These are phyloP conservation scores for Chiua virens DNA, from an alignment of 768 basidiomycete genomes.

Conservation along the genomic window DNA sequence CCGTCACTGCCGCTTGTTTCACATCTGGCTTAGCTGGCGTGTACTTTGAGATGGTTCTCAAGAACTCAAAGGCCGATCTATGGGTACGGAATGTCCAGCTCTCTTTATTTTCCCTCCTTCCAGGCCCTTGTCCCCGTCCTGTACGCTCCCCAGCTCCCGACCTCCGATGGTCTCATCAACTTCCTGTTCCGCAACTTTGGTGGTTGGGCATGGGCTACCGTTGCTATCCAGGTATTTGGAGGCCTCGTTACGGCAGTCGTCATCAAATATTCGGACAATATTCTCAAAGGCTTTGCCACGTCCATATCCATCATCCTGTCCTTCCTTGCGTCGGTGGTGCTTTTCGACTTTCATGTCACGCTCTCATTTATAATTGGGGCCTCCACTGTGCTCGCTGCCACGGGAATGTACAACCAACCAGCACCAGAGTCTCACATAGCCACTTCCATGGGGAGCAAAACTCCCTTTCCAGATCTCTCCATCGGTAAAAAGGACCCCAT, in stretches of 20 bases:
- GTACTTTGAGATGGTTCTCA: slow-evolving; percentile 93
- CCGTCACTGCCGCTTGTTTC: slow-evolving; percentile 83
- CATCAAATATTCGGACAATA: slow-evolving; percentile 96
- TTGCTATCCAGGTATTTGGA: slow-evolving; percentile 86
- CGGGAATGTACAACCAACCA: slow-evolving; percentile 94
- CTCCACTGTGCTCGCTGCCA: slow-evolving; percentile 80
- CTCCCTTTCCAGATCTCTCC: slow-evolving; percentile 45
- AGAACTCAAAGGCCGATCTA: slow-evolving; percentile 77
- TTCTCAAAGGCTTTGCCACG: slow-evolving; percentile 96
- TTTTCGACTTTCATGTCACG: slow-evolving; percentile 91
- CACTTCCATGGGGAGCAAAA: slow-evolving; percentile 32
- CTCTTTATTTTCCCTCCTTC: slow-evolving; percentile 86
- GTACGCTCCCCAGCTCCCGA: slow-evolving; percentile 43
- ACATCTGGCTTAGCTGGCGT: slow-evolving; percentile 90
- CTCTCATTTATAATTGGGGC: slow-evolving; percentile 85
- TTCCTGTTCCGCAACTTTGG: slow-evolving; percentile 86
- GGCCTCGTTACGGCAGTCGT: slow-evolving; percentile 93
- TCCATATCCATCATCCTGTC: slow-evolving; percentile 91
- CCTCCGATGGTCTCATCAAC: slow-evolving; percentile 49
- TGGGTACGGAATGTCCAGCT: slow-evolving; percentile 92
- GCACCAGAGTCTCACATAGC: slow-evolving; percentile 35
- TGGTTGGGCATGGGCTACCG: slow-evolving; percentile 94
- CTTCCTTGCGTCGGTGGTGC: slow-evolving; percentile 87
- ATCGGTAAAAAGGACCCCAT: slow-evolving; percentile 54
- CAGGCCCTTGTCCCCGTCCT: slow-evolving; percentile 84